Evolutionary conservation across 2,329 filamentous ascomycete genomes (phyloP), one percentile per base, ranked within the genome.

Genomic region (Trichoderma hamatum): DNA sequence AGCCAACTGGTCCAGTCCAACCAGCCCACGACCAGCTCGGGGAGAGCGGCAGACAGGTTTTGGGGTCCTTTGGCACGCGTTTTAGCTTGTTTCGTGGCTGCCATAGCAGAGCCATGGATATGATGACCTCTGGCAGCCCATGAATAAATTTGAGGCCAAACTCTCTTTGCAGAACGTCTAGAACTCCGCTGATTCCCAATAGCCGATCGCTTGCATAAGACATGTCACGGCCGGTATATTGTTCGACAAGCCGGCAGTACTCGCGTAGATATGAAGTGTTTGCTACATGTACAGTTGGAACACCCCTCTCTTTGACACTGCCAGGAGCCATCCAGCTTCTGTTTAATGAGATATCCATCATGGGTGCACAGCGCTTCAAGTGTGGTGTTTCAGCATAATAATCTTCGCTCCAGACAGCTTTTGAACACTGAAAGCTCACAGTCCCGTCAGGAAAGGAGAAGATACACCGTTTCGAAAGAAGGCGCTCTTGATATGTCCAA

Each of bases 11-110:
- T 19, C 67, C 67, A 21, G 52, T 66, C 67, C 67, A 69, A 11
- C 67, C 67, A 3, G 67, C 24, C 67, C 67, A 69, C 5, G 67
- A 64, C 67, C 67, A 69, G 9, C 67, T 69, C 7, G 67, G 67
- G 24, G 52, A 69, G 19, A 58, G n/a, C 7, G 59, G 59, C 1
- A 64, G 36, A 14, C 36, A 10, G 2, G 51, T 69, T 4, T 30
- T 59, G 5, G 21, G 4, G 52, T 69, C 34, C n/a, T 58, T 64
- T 0, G 60, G 21, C 3, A 65, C 49, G 13, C 59, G 49, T 26
- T 66, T 69, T 14, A 59, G 5, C 49, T 66, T 69, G 26, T 39
- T 58, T 16, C 66, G 66, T 19, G 66, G 66, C 14, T 68, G 66
- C 66, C 66, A 68, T 16, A 68, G 66, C 7, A 68, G 46, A 16